Evolutionary conservation across 805 yeast species (phyloP), one percentile per base, ranked within the genome.

Genomic region (Starmerella potacharoeniae): DNA sequence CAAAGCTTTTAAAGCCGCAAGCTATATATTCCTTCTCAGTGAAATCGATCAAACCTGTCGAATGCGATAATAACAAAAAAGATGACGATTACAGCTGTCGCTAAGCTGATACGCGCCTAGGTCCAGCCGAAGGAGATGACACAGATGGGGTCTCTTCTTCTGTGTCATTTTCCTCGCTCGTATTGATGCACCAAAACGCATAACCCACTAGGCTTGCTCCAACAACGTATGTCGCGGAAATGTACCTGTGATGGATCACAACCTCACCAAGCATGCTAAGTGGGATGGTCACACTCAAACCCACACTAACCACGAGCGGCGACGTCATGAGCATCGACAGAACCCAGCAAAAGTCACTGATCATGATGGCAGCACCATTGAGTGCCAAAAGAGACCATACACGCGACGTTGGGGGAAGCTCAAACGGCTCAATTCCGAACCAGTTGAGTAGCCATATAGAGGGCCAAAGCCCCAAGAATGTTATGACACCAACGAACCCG

Each of bases 291-390:
- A 90, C 79, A 22, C 95, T 84, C 34, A 93, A 74, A 0, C 98
- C 98, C 10, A 93, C 95, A 0, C 98, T 93, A 3, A 91, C 97
- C 0, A 96, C 90, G 60, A 93, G 73, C 1, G 98, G 98, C 45
- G 93, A 84, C 0, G 98, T 93, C 65, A 93, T 72, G 35, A 93
- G 75, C 80, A 90, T 93, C 0, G 97, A 95, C 59, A 87, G 81
- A 36, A 95, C 96, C 98, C 98, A 93, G 64, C 95, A 82, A 63
- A 84, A 89, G 67, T 93, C 98, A 41, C 95, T 84, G 14, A 90
- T 69, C 61, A 93, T 83, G 0, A 96, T 88, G 43, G 88, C 81
- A 37, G 79, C 64, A 56, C 90, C 85, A 68, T 93, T 93, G 48
- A 80, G 58, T 0, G 77, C 51, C 6, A 91, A 71, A 3, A 89